Conservation (phyloP, 169 alveolate species). For the Theileria annulata region DNA sequence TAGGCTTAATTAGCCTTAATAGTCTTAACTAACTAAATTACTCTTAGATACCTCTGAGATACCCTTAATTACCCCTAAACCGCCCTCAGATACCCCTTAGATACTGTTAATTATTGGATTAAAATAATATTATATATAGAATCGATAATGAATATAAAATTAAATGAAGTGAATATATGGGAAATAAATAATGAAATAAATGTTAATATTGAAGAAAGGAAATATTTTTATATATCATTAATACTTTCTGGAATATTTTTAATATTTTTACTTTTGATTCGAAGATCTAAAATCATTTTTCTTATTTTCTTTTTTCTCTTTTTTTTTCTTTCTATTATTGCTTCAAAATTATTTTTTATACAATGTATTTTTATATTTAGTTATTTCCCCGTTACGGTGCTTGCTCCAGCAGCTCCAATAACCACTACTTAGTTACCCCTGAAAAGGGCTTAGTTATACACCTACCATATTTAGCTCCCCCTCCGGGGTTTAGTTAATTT, state of each 20-base stretch:
- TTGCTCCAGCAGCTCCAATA: too few relatives aligned
- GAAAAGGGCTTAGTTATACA: too few relatives aligned
- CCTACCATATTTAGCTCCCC: too few relatives aligned
- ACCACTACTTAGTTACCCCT: too few relatives aligned
- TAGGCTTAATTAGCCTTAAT: too few relatives aligned
- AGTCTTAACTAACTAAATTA: too few relatives aligned
- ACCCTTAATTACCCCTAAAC: background rate
- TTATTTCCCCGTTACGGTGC: too few relatives aligned
- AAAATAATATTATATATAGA: too few relatives aligned
- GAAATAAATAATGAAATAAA: background rate
- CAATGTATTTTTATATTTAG: too few relatives aligned
- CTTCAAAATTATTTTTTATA: too few relatives aligned
- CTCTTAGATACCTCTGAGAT: slow-evolving; percentile 17
- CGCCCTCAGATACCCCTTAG: background rate
- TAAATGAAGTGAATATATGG: slow-evolving; percentile 10
- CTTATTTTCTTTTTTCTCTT: background rate
- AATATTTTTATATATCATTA: background rate
- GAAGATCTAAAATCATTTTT: background rate
- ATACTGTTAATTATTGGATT: too few relatives aligned
- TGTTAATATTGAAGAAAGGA: slow-evolving; percentile 7
- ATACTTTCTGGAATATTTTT: background rate
- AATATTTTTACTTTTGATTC: background rate
- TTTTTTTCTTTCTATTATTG: background rate
- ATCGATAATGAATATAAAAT: background rate
- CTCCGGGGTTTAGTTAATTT: too few relatives aligned